A percentile compares a stretch with the other conserved stretches of the same genome.
phyloP scores from a whole-genome alignment of 441 rosid genomes.

The Bruguiera hainesii region DNA sequence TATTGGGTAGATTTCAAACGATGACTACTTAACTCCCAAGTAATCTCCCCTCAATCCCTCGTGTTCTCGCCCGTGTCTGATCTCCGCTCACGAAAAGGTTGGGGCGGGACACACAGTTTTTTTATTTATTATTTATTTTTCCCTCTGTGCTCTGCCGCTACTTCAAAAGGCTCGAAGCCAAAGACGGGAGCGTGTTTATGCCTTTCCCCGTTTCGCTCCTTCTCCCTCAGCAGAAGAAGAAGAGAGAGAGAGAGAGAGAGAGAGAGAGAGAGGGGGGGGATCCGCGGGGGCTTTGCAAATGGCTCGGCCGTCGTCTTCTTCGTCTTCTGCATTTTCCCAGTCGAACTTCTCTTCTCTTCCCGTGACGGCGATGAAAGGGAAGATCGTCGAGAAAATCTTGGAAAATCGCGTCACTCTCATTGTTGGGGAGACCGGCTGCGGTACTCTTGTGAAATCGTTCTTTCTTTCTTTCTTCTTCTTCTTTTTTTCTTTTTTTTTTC shows the following conservation, averaged over 20 bases:
- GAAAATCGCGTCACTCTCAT: slow-evolving; percentile 96
- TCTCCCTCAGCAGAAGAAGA: not conserved
- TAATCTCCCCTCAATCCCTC: not conserved
- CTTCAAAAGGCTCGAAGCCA: not conserved
- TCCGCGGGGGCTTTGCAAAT: slow-evolving; percentile 24
- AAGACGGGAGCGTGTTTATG: not conserved
- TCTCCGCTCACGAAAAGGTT: not conserved
- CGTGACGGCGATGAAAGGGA: slow-evolving; percentile 53
- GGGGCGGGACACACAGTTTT: not conserved
- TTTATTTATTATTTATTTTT: not conserved
- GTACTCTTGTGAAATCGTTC: slow-evolving; percentile 33
- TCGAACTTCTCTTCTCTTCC: slow-evolving; percentile 74
- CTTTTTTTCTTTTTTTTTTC: not conserved
- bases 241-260: not conserved
- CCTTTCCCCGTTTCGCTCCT: not conserved
- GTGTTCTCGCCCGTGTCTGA: not conserved
- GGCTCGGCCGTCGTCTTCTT: slow-evolving; percentile 45
- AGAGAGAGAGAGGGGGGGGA: slow-evolving; percentile 10
- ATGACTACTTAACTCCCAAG: too few species aligned
- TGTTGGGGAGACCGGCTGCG: slow-evolving; percentile 95
- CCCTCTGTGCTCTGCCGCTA: not conserved
- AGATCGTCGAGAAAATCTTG: slow-evolving; percentile 71
- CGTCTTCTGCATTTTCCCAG: slow-evolving; percentile 42
- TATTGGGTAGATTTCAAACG: too few species aligned
- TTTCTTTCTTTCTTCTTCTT: not conserved